Base-by-base conservation (phyloP, 176 grass and related monocot species). In the Eremochloa ophiuroides region DNA sequence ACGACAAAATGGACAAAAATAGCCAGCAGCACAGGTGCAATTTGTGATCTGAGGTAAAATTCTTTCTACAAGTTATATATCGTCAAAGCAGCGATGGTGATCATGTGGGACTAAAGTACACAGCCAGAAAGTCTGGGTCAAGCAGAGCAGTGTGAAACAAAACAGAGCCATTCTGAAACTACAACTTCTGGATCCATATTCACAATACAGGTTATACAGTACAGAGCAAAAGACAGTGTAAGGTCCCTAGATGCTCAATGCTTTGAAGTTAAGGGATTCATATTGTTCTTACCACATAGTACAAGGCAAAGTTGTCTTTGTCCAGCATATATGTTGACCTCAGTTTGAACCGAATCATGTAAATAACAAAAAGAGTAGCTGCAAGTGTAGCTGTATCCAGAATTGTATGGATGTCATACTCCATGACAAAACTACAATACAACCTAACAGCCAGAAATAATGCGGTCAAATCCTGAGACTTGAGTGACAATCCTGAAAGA, bases 381-480 rank as follows among this genome's bases (percentile, higher is more conserved):
- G 44, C 87, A 82, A 99, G 85, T 41, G 96, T 99, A 78, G 93
- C 93, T 74, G 84, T 81, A 84, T 99, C 96, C 50, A 99, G 90
- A 77, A 99, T 46, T 25, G 96, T 99, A 85, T 99, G 96, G 73
- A 99, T 99, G 86, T 99, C 96, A 88, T 95, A 99, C 80, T 99
- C 96, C 96, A 99, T 99, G 61, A 95, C 96, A 74, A 99, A 86
- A 76, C 96, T 99, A 66, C 96, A 99, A 73, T 99, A 99, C 31
- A 99, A 73, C 86, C 96, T 99, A 89, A 91, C 93, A 44, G 93
- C 88, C 78, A 99, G 87, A 88, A 99, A 99, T 43, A 99, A 33
- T 70, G 96, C 93, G n/a, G 96, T 99, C 77, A 99, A 76, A 85
- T 95, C 90, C 80, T 99, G 96, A 46, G 96, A 88, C 85, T 99